Base-by-base conservation (phyloP, 2,329 filamentous ascomycete species). In the Sclerotinia minor region DNA sequence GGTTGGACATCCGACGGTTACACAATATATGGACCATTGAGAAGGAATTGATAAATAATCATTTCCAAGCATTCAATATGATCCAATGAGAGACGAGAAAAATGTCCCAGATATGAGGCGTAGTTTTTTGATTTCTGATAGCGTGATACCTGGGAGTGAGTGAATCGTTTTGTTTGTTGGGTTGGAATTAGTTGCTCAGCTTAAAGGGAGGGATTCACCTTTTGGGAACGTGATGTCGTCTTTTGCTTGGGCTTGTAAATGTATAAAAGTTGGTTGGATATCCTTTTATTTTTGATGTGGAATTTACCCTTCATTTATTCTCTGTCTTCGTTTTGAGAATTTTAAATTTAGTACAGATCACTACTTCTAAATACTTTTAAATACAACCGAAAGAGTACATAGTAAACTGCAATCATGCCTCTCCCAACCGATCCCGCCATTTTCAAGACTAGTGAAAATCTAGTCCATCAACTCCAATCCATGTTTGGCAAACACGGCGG, bases 401-500 rank as follows among this genome's bases (percentile, higher is more conserved):
- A 32, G n/a, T 8, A 19, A 35, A 38, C 35, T 29, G 4, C 5
- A 41, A 61, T 17, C 24, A 68, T 68, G 67, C 67, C 67, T 59
- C 52, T 65, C 9, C 67, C 67, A 52, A 15, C 60, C n/a, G 67
- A 68, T 26, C 60, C 60, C 24, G 53, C 53, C 11, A 35, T 68
- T 2, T 21, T 68, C 15, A 54, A 65, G 38, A 65, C 53, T n/a
- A 65, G 67, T 58, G 54, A 61, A 57, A 50, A 24, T 15, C 11
- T 68, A 38, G 53, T 68, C 13, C 32, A 55, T 29, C 32, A 58
- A 8, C n/a, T 68, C 0, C 59, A 64, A 65, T 50, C 52, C 1
- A n/a, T 65, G 19, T 65, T 65, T 45, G 67, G 67, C 35, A 65
- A 65, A 26, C 67, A 68, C 26, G 29, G 60, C 9, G 67, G 67